Conservation (phyloP, 192 early-diverging fungal genomes). For the Mortierella alpina region DNA sequence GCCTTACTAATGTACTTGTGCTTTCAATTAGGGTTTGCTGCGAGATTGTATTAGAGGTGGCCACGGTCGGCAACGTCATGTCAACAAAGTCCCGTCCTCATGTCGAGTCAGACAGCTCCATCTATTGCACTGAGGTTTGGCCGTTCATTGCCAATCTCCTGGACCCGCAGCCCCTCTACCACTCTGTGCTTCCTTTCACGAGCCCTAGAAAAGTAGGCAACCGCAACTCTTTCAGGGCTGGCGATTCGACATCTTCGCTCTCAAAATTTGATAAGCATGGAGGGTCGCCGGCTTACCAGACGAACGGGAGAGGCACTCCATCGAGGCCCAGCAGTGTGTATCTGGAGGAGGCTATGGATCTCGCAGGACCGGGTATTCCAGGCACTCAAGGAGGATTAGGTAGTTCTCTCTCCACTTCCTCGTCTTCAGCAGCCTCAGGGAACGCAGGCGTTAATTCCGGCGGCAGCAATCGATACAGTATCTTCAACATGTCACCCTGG, state of each 20-base stretch:
- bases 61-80: conserved; percentile 53
- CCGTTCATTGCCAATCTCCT: conserved; percentile 47
- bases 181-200: conserved; percentile 37
- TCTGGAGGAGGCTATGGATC: conserved; percentile 33
- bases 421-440: not conserved
- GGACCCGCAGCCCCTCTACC: conserved; percentile 29
- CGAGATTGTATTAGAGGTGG: conserved; percentile 55
- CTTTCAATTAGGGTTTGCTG: conserved; percentile 37
- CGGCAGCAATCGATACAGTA: conserved; percentile 29
- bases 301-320: conserved; percentile 48
- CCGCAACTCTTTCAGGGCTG: conserved; percentile 27
- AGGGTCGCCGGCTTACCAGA: conserved; percentile 18
- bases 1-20: not conserved
- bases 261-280: conserved; percentile 8
- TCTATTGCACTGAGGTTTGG: conserved; percentile 54
- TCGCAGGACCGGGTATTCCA: not conserved
- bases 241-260: not conserved
- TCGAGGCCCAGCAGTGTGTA: conserved; percentile 49
- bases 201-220: conserved; percentile 43
- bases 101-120: conserved; percentile 43
- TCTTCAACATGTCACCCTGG: conserved; percentile 49
- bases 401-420: not conserved
- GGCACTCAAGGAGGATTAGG: not conserved
- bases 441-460: conserved; percentile 1
- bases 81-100: conserved; percentile 38